Evolutionary conservation across 1,139 yeast species (phyloP).

Genomic region (Diutina sp.): DNA sequence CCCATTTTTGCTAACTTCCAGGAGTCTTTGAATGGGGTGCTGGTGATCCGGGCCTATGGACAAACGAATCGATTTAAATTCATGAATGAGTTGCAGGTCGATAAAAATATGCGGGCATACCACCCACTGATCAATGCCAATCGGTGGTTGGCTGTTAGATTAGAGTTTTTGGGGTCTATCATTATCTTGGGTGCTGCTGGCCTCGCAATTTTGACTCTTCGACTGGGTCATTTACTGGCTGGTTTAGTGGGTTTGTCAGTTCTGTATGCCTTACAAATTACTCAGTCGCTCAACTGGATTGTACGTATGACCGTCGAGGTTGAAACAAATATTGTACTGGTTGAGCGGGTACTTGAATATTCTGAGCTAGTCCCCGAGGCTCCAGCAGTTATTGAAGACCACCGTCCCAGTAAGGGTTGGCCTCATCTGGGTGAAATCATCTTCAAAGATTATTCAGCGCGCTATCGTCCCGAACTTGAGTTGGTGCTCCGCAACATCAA

Average conservation of each 20-base stretch:
- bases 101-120: constrained; percentile 78
- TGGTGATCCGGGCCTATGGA: constrained; percentile 79
- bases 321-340: constrained; percentile 92
- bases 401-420: constrained; percentile 64
- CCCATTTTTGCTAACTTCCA: constrained; percentile 97
- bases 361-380: constrained; percentile 69
- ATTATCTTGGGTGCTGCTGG: constrained; percentile 83
- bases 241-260: constrained; percentile 91
- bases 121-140: constrained; percentile 92
- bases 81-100: constrained; percentile 68
- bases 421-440: constrained; percentile 63
- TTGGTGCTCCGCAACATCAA: constrained; percentile 64
- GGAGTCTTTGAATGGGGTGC: constrained; percentile 82
- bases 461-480: constrained; percentile 77
- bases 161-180: constrained; percentile 81
- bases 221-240: constrained; percentile 59
- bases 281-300: constrained; percentile 93
- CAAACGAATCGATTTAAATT: constrained; percentile 63
- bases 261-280: constrained; percentile 82
- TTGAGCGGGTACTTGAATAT: constrained; percentile 88
- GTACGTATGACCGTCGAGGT: constrained; percentile 97
- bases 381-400: constrained; percentile 54
- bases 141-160: constrained; percentile 92
- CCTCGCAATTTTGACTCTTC: constrained; percentile 57
- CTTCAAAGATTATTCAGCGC: constrained; percentile 67